Conservation (phyloP, 352 stramenopile species). For the Globisporangium emineosum region DNA sequence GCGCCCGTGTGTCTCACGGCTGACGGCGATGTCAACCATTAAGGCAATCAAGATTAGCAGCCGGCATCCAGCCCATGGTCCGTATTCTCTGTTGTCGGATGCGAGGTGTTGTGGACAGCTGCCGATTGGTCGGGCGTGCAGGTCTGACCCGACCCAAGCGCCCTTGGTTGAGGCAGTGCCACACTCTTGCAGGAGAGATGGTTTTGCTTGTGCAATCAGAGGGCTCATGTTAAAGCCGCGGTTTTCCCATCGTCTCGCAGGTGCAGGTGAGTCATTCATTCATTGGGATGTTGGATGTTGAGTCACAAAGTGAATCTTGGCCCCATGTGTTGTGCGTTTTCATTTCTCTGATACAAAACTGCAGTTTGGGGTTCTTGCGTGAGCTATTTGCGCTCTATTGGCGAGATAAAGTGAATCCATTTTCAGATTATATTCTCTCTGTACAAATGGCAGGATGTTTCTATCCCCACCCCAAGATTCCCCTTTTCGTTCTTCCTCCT, state of each 20-base stretch:
- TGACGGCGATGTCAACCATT: neutral
- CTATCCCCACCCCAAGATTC: no score
- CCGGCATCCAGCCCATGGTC: no score
- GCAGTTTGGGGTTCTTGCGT: neutral
- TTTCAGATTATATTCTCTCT: neutral
- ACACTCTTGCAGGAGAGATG: neutral
- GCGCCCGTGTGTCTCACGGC: neutral
- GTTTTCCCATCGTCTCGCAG: no score
- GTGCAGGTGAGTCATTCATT: neutral
- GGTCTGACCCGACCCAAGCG: no score
- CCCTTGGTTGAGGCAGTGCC: neutral
- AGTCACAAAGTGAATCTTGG: neutral
- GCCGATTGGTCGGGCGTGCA: neutral
- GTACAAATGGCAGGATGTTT: no score
- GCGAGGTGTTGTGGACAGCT: neutral
- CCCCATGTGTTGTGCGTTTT: neutral
- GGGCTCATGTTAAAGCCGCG: neutral
- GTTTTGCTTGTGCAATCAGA: neutral
- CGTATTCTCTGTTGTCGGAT: neutral
- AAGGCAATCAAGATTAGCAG: neutral
- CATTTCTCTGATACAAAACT: neutral
- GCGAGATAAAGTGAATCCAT: neutral
- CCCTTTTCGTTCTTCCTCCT: neutral
- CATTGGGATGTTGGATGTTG: neutral
- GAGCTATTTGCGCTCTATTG: neutral